Conservation (phyloP, 805 yeast species). For the Monosporozyma aquatica region DNA sequence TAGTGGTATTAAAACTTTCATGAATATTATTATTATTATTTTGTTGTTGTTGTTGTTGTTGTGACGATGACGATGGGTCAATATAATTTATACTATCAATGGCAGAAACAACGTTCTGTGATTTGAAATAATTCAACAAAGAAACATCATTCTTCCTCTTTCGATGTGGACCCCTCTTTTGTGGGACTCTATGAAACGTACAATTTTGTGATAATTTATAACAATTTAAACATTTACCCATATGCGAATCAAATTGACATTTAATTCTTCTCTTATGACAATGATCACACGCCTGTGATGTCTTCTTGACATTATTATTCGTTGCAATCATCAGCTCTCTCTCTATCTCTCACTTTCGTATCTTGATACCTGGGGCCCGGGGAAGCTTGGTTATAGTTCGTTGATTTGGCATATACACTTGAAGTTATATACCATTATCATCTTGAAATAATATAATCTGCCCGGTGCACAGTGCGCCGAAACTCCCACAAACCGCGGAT, state of each 20-base stretch:
- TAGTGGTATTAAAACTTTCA: neutral
- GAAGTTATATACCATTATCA: too few species aligned
- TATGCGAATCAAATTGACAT: conserved; percentile 49
- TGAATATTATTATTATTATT: neutral
- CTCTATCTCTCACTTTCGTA: too few species aligned
- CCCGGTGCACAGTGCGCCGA: neutral
- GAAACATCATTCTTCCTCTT: neutral
- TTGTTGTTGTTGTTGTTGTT: neutral
- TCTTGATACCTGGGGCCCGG: too few species aligned
- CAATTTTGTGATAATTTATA: conserved; percentile 48
- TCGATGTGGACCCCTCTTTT: conserved; percentile 58
- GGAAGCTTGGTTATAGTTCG: too few species aligned
- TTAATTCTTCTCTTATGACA: conserved; percentile 64
- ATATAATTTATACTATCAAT: neutral
- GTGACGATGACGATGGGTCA: neutral
- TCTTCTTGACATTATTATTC: conserved; percentile 43
- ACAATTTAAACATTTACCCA: conserved; percentile 46
- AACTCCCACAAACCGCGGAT: neutral
- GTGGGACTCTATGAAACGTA: conserved; percentile 60
- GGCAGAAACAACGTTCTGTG: neutral
- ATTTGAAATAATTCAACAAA: neutral
- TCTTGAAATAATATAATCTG: too few species aligned
- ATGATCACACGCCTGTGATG: conserved; percentile 71
- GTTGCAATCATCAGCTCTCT: too few species aligned
- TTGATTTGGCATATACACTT: too few species aligned